Percentiles rank a stretch among this genome's conserved stretches.
phyloP scores from a whole-genome alignment of 1,284 basidiomycete genomes.

The Stygiomarasmius scandens region DNA sequence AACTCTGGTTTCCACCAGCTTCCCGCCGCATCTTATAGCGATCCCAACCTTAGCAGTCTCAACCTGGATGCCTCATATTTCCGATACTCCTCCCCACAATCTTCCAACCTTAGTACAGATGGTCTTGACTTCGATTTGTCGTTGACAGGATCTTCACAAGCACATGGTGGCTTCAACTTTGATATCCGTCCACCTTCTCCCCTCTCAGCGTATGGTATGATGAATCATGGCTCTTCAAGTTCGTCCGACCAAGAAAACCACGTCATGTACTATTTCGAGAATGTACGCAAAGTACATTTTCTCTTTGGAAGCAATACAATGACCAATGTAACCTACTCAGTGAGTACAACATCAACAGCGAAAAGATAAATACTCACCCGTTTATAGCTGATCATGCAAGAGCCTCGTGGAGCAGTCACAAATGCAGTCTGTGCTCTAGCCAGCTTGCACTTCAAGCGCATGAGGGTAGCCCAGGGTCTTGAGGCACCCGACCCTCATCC shows the following conservation, averaged over 20 bases:
- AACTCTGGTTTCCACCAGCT: constrained; percentile 35
- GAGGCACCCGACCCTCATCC: constrained; percentile 55
- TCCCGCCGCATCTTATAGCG: constrained; percentile 33
- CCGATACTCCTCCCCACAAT: constrained; percentile 29
- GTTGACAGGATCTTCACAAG: constrained; percentile 13
- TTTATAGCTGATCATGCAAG: constrained; percentile 59
- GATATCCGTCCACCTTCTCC: constrained; percentile 30
- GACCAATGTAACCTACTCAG: constrained; percentile 61
- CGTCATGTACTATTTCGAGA: constrained; percentile 68
- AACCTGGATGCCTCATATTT: constrained; percentile 29
- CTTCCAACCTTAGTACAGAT: constrained; percentile 24
- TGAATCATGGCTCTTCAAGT: constrained; percentile 31
- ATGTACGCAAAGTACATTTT: constrained; percentile 62
- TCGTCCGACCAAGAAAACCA: constrained; percentile 51
- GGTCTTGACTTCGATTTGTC: constrained; percentile 29
- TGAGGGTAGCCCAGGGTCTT: constrained; percentile 60
- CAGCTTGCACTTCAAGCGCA: constrained; percentile 65
- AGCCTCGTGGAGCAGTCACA: constrained; percentile 68
- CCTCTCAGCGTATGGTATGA: constrained; percentile 23
- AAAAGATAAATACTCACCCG: constrained; percentile 9
- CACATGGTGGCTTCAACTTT: constrained; percentile 30
- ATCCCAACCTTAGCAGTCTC: constrained; percentile 29
- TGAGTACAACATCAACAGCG: constrained; percentile 36
- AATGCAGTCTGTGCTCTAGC: constrained; percentile 76
- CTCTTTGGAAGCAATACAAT: constrained; percentile 58